These are phyloP conservation scores for Arabidopsis suecica DNA, from an alignment of 345 rosid species.

Conservation along the genomic window DNA sequence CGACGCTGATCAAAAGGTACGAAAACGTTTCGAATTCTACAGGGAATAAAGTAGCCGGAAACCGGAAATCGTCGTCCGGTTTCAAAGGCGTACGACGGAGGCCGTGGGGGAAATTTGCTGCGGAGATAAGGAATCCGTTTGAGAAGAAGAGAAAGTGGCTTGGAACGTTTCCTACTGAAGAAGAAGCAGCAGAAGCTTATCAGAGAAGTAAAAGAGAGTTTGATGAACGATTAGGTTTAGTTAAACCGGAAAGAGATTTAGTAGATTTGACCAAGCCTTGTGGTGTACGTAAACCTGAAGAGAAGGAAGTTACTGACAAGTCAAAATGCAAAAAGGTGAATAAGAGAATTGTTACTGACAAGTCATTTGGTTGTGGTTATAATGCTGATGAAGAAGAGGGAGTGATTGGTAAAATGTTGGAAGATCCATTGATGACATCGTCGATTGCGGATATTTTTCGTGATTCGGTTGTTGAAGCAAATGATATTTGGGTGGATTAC, in stretches of 20 bases:
- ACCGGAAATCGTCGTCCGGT: conserved; percentile 24
- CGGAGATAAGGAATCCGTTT: conserved; percentile 44
- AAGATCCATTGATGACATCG: conserved; percentile 19
- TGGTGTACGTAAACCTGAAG: neutral
- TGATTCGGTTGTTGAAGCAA: neutral
- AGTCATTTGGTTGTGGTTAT: conserved; percentile 6
- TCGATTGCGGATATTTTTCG: conserved; percentile 28
- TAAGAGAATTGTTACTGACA: neutral
- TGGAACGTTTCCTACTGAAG: conserved; percentile 33
- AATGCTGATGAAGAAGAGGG: conserved; percentile 22
- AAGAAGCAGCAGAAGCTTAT: conserved; percentile 34
- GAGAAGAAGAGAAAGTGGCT: conserved; percentile 39
- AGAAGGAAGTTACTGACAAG: neutral
- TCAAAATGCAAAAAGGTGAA: neutral
- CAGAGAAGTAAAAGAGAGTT: conserved; percentile 11
- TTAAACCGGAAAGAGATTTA: conserved; percentile 1
- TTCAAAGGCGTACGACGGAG: conserved; percentile 37
- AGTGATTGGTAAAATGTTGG: conserved; percentile 26
- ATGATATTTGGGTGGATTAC: neutral
- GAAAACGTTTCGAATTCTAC: neutral
- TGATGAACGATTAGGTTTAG: conserved; percentile 8
- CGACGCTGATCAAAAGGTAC: neutral
- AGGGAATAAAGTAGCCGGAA: neutral
- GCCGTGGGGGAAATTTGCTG: conserved; percentile 38
- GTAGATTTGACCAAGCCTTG: neutral